These are phyloP conservation scores for Dactylorhiza incarnata DNA, from an alignment of 106 monocot species.

Conservation along the genomic window DNA sequence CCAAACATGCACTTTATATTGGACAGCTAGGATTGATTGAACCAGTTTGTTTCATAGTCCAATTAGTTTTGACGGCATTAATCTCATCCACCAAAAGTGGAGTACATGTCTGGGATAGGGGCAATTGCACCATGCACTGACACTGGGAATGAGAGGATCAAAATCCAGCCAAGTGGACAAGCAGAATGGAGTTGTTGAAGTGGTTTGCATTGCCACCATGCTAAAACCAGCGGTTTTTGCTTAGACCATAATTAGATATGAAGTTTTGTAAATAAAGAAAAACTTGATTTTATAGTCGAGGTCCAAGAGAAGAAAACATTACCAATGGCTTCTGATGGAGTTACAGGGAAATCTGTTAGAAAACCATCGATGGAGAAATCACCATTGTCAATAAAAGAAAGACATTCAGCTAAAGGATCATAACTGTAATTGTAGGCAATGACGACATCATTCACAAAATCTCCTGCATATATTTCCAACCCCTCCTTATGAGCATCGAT, in stretches of 20 bases:
- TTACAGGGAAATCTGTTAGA: conserved; percentile 65
- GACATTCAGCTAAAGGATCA: conserved; percentile 61
- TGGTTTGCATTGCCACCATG: background rate
- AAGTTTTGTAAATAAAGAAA: background rate
- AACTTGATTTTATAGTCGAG: background rate
- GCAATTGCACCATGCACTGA: background rate
- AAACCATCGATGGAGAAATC: conserved; percentile 89
- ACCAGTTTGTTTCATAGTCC: background rate
- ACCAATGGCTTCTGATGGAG: conserved; percentile 82
- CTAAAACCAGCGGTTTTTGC: no score
- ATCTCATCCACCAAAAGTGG: background rate
- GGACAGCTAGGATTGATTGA: background rate
- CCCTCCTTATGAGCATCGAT: conserved; percentile 69
- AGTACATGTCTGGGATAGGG: background rate
- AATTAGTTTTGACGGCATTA: background rate
- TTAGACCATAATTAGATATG: background rate
- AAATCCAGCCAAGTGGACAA: background rate
- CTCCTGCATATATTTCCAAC: conserved; percentile 71
- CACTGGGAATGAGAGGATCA: background rate
- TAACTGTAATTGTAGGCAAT: conserved; percentile 83
- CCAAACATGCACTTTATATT: background rate
- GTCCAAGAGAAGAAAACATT: conserved; percentile 12
- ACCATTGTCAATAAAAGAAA: conserved; percentile 57
- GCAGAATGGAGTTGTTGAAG: background rate
- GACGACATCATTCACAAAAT: conserved; percentile 65